Evolutionary conservation across 139 green algal genomes (phyloP).

Genomic region (Chlamydomonas sphaeroides): DNA sequence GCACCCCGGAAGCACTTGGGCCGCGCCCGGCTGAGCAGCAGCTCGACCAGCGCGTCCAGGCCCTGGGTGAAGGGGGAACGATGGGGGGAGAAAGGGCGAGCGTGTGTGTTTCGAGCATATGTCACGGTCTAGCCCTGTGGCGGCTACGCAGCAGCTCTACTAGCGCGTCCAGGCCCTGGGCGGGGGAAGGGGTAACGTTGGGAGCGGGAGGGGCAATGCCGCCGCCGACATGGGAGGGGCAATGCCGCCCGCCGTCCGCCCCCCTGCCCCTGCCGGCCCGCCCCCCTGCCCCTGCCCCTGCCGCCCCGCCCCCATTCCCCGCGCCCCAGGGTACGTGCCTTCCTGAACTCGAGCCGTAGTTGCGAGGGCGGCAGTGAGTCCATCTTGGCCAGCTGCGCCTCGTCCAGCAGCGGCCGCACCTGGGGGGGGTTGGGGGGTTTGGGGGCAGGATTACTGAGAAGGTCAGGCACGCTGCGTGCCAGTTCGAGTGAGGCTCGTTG

Average conservation of each 20-base stretch:
- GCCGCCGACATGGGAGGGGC: background rate
- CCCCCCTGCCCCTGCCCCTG: too few relatives aligned
- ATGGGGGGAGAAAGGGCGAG: background rate
- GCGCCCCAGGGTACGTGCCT: conserved; percentile 52
- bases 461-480: too few relatives aligned
- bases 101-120: too few relatives aligned
- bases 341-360: conserved; percentile 87
- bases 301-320: too few relatives aligned
- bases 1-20: conserved; percentile 73
- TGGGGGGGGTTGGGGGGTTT: background rate
- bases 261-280: too few relatives aligned
- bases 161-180: conserved; percentile 77
- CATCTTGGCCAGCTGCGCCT: conserved; percentile 80
- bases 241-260: too few relatives aligned
- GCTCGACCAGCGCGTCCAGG: conserved; percentile 75
- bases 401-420: conserved; percentile 83
- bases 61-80: conserved; percentile 47
- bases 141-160: conserved; percentile 62
- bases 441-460: too few relatives aligned
- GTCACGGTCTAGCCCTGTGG: too few relatives aligned
- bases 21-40: conserved; percentile 62
- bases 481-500: too few relatives aligned
- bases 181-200: background rate
- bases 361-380: conserved; percentile 64
- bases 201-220: background rate